Base-by-base conservation (phyloP, 208 protist species). In the Crithidia bombi region DNA sequence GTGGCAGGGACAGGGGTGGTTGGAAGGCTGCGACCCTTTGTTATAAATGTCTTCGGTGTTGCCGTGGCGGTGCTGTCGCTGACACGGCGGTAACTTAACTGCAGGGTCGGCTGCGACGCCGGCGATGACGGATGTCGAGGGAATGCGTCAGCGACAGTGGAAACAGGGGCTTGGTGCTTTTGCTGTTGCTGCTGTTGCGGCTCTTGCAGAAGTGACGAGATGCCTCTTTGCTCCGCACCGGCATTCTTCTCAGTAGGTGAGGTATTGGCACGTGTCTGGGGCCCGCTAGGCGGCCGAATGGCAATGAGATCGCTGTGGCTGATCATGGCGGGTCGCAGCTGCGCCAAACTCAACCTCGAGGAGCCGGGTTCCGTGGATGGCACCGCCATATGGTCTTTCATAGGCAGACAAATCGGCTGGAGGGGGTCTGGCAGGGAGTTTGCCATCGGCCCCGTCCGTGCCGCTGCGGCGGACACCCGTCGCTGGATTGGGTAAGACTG, bases 101-200 rank as follows among this genome's bases (percentile, higher is more conserved):
- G 50, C 50, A 36, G 5, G 17, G 15, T 11, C 28, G 50, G 50
- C 26, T 5, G 50, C 11, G 28, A 23, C 14, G 25, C 11, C 28
- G 25, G 28, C 50, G n/a, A n/a, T n/a, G n/a, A n/a, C n/a, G n/a
- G n/a, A n/a, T n/a, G n/a, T n/a, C n/a, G n/a, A n/a, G n/a, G n/a
- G n/a, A n/a, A n/a, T n/a, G n/a, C n/a, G n/a, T n/a, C n/a, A n/a
- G n/a, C n/a, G n/a, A n/a, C n/a, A n/a, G n/a, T n/a, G n/a, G n/a
- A n/a, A n/a, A n/a, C n/a, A n/a, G n/a, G n/a, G n/a, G n/a, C n/a
- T 50, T 62, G 55, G 21, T 59, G 54, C 4, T 39, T 10, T 44
- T 12, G 33, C n/a, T 59, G 54, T 25, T 25, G 49, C 49, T 32
- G 49, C 49, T 33, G 49, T 25, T 32, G 23, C 9, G 26, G 49